A percentile compares a stretch with the other conserved stretches of the same genome.
Evolutionary conservation across 805 yeast genomes (phyloP).

Genomic region (Candida bentonensis): DNA sequence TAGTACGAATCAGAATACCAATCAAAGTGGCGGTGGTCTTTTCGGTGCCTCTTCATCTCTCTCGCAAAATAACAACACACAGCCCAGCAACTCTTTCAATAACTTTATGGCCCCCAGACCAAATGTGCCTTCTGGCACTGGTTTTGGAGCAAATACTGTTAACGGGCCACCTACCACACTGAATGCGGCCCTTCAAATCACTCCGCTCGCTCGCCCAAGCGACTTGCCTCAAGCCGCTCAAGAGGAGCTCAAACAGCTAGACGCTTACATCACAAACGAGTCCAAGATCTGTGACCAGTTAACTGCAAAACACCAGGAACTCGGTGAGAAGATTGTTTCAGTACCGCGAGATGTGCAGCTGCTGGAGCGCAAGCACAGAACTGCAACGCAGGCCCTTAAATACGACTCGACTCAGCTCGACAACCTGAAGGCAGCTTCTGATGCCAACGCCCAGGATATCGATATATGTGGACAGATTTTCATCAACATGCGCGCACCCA

Average conservation of each 20-base stretch:
- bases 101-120: neutral
- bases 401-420: slow-evolving; percentile 27
- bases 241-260: slow-evolving; percentile 40
- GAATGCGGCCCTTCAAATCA: slow-evolving; percentile 23
- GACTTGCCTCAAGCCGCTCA: slow-evolving; percentile 43
- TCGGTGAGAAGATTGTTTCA: slow-evolving; percentile 26
- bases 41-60: slow-evolving; percentile 5
- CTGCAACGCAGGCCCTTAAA: slow-evolving; percentile 39
- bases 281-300: slow-evolving; percentile 38
- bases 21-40: slow-evolving; percentile 5
- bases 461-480: slow-evolving; percentile 17
- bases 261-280: slow-evolving; percentile 40
- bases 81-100: neutral
- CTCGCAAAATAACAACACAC: slow-evolving; percentile 4
- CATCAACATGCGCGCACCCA: slow-evolving; percentile 18
- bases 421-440: slow-evolving; percentile 14
- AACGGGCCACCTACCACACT: slow-evolving; percentile 8
- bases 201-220: slow-evolving; percentile 44
- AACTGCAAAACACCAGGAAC: slow-evolving; percentile 29
- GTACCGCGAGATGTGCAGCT: slow-evolving; percentile 44
- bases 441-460: slow-evolving; percentile 16
- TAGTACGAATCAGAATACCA: neutral
- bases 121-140: slow-evolving; percentile 4
- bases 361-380: slow-evolving; percentile 32
- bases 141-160: slow-evolving; percentile 14